These are phyloP conservation scores for Dillenia turbinata DNA, from an alignment of 164 flowering plant species.

Conservation along the genomic window DNA sequence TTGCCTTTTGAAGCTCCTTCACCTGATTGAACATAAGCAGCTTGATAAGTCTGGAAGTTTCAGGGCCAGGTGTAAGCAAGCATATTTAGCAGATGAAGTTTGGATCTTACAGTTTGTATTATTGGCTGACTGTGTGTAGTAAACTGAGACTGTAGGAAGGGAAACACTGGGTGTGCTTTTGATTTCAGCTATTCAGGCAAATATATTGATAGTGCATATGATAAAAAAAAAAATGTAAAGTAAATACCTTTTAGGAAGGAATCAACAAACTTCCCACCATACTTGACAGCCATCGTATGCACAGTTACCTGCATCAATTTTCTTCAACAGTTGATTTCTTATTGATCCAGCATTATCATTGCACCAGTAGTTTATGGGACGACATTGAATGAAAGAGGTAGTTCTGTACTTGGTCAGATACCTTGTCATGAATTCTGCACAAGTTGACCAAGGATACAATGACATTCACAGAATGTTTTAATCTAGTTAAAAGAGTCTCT, in stretches of 20 bases:
- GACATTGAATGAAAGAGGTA: neutral
- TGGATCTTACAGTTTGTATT: constrained; percentile 56
- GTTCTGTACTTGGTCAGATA: constrained; percentile 12
- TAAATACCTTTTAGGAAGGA: constrained; percentile 69
- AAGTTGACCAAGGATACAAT: constrained; percentile 63
- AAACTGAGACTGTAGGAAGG: constrained; percentile 60
- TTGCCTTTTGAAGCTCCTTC: constrained; percentile 82
- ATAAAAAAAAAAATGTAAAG: neutral
- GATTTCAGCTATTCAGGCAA: constrained; percentile 16
- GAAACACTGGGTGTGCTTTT: constrained; percentile 51
- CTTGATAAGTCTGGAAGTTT: too few species aligned
- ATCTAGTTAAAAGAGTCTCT: constrained; percentile 34
- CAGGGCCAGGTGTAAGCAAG: neutral
- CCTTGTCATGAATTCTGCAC: constrained; percentile 77
- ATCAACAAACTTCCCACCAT: constrained; percentile 82
- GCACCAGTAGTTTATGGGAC: neutral
- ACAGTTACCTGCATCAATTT: constrained; percentile 43
- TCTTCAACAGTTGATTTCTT: neutral
- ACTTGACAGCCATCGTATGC: constrained; percentile 75
- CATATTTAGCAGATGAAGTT: constrained; percentile 3
- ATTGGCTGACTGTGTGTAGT: constrained; percentile 43
- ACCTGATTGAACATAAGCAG: constrained; percentile 33
- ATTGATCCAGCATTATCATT: neutral
- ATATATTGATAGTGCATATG: neutral
- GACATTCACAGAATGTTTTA: constrained; percentile 55